Conservation (phyloP, 176 grass and related monocot genomes). For the Triticum aestivum region DNA sequence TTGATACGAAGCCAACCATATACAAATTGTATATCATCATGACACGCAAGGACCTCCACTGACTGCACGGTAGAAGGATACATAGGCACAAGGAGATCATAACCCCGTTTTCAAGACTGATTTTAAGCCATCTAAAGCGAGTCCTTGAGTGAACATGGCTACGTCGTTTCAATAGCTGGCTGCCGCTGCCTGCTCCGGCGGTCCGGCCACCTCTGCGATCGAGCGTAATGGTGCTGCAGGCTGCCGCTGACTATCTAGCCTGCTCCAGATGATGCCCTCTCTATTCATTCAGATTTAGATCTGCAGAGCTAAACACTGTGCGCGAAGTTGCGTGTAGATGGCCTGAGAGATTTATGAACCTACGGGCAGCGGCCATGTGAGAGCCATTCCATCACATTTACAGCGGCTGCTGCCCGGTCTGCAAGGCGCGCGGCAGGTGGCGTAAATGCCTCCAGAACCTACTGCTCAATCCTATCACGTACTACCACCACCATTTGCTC, state of each 20-base stretch:
- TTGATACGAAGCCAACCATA: too few species aligned
- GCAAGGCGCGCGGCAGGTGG: slow-evolving; percentile 8
- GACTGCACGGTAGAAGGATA: background rate
- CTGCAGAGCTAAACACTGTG: background rate
- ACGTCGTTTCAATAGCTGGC: background rate
- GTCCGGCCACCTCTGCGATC: slow-evolving; percentile 23
- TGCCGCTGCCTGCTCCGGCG: background rate
- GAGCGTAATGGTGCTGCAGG: slow-evolving; percentile 5
- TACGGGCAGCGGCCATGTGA: slow-evolving; percentile 38
- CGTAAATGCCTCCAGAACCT: slow-evolving; percentile 16
- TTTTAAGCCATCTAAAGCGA: background rate
- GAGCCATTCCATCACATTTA: slow-evolving; percentile 27
- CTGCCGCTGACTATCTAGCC: background rate
- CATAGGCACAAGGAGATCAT: too few species aligned
- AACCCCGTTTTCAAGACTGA: background rate
- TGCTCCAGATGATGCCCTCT: background rate
- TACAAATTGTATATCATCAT: too few species aligned
- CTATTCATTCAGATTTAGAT: slow-evolving; percentile 3
- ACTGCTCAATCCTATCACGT: background rate
- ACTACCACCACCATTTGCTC: background rate
- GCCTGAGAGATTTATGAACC: slow-evolving; percentile 13
- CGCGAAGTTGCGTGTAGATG: background rate
- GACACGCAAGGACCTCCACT: too few species aligned
- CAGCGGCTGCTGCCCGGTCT: slow-evolving; percentile 27
- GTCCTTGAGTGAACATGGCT: background rate